Percentiles rank a stretch among this genome's conserved stretches.
phyloP scores from a whole-genome alignment of 495 filamentous ascomycete genomes.

The Tuber aestivum region DNA sequence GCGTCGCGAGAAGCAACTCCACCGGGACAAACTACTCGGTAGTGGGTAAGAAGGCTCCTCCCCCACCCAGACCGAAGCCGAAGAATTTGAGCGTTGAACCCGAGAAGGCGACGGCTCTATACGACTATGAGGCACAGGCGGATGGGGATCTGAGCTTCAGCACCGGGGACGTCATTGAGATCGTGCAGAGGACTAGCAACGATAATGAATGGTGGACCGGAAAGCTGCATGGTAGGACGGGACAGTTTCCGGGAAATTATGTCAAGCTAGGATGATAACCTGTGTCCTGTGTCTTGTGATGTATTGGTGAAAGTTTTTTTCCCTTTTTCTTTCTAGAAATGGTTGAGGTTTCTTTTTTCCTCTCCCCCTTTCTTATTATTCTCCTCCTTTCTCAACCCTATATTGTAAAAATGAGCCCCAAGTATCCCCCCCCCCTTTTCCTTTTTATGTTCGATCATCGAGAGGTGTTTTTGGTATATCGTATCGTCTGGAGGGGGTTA shows the following conservation, averaged over 20 bases:
- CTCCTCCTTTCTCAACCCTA: background rate
- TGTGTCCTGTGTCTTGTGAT: conserved; percentile 11
- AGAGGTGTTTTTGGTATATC: conserved; percentile 5
- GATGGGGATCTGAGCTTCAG: conserved; percentile 90
- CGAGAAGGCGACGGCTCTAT: conserved; percentile 77
- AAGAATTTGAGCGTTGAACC: conserved; percentile 61
- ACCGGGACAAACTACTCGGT: conserved; percentile 52
- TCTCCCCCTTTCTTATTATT: conserved; percentile 3
- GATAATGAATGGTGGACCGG: conserved; percentile 98
- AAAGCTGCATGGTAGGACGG: conserved; percentile 64
- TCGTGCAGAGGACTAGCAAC: conserved; percentile 69
- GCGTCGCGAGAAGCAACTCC: conserved; percentile 50
- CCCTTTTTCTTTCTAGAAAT: conserved; percentile 19
- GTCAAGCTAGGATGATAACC: conserved; percentile 25
- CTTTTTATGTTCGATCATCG: background rate
- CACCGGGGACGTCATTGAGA: conserved; percentile 86
- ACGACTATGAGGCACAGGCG: conserved; percentile 94
- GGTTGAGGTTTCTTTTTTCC: conserved; percentile 15
- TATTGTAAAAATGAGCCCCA: background rate
- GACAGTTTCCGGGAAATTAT: conserved; percentile 87
- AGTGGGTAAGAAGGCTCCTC: conserved; percentile 74
- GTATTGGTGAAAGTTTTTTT: conserved; percentile 5
- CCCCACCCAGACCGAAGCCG: conserved; percentile 89
- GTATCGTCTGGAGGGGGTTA: background rate
- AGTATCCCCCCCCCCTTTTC: background rate